Evolutionary conservation across 768 basidiomycete genomes (phyloP).

Genomic region (Paxillus involutus): DNA sequence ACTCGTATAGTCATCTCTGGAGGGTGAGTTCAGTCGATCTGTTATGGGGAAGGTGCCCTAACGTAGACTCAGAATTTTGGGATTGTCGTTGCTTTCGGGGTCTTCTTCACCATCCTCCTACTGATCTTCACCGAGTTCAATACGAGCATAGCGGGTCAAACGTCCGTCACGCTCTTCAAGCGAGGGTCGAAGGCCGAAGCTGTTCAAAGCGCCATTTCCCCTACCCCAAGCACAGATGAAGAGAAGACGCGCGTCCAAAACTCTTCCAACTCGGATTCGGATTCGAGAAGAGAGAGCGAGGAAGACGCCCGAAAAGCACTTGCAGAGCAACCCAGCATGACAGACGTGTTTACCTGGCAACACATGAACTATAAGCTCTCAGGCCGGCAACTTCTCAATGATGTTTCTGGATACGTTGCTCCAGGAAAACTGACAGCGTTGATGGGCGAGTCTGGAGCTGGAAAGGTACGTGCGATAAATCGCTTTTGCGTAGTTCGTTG

Average conservation of each 20-base stretch:
- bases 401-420: constrained; percentile 76
- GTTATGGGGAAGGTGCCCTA: background rate
- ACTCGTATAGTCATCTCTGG: constrained; percentile 49
- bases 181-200: constrained; percentile 43
- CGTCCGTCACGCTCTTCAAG: constrained; percentile 62
- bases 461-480: constrained; percentile 32
- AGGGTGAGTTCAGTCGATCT: constrained; percentile 29
- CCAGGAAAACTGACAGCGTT: constrained; percentile 79
- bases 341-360: constrained; percentile 80
- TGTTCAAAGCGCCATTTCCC: background rate
- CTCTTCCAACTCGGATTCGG: constrained; percentile 5
- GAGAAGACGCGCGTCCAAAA: constrained; percentile 25
- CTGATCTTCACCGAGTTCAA: constrained; percentile 61
- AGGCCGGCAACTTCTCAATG: constrained; percentile 58
- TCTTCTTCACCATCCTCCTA: constrained; percentile 54
- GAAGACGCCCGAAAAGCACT: constrained; percentile 31
- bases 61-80: constrained; percentile 56
- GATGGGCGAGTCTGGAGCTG: constrained; percentile 65
- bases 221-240: constrained; percentile 26
- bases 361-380: constrained; percentile 66
- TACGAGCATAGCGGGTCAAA: constrained; percentile 34
- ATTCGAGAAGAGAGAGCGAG: constrained; percentile 6
- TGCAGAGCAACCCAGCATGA: constrained; percentile 34
- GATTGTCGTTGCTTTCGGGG: constrained; percentile 63
- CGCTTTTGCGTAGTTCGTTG: background rate